Evolutionary conservation across 2,329 filamentous ascomycete species (phyloP).

Genomic region (Shiraia bambusicola): DNA sequence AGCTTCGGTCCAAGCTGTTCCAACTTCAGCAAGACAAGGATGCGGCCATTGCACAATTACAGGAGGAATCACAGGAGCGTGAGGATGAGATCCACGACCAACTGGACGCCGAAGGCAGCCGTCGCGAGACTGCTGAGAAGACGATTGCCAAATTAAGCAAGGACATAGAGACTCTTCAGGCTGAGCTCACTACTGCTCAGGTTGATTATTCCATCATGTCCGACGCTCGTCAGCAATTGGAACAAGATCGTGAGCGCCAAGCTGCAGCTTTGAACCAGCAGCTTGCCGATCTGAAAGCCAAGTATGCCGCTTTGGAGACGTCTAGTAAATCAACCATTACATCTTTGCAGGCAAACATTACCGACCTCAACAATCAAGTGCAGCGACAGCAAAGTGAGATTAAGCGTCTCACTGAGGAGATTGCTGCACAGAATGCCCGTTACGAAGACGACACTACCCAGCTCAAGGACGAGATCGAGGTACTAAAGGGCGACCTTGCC

Average conservation of each 20-base stretch:
- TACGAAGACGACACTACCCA: constrained; percentile 31
- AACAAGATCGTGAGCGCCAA: constrained; percentile 33
- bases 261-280: constrained; percentile 40
- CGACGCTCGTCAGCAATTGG: constrained; percentile 35
- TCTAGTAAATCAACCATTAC: constrained; percentile 34
- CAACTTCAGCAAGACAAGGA: constrained; percentile 48
- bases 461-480: constrained; percentile 26
- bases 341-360: constrained; percentile 42
- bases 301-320: constrained; percentile 36
- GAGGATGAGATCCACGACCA: constrained; percentile 44
- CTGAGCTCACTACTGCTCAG: constrained; percentile 30
- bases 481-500: constrained; percentile 24
- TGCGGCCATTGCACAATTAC: constrained; percentile 41
- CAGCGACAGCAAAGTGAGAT: constrained; percentile 44
- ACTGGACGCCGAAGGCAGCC: constrained; percentile 43
- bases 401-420: constrained; percentile 33
- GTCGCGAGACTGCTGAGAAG: constrained; percentile 43
- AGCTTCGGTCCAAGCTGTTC: constrained; percentile 52
- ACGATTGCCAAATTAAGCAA: constrained; percentile 36
- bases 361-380: constrained; percentile 45
- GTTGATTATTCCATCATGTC: constrained; percentile 25
- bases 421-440: constrained; percentile 23
- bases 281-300: constrained; percentile 35
- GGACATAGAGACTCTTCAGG: constrained; percentile 40
- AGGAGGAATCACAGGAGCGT: constrained; percentile 41